Evolutionary conservation across 331 rosid species (phyloP), one percentile per base, ranked within the genome.

Genomic region (Malus hybrid): DNA sequence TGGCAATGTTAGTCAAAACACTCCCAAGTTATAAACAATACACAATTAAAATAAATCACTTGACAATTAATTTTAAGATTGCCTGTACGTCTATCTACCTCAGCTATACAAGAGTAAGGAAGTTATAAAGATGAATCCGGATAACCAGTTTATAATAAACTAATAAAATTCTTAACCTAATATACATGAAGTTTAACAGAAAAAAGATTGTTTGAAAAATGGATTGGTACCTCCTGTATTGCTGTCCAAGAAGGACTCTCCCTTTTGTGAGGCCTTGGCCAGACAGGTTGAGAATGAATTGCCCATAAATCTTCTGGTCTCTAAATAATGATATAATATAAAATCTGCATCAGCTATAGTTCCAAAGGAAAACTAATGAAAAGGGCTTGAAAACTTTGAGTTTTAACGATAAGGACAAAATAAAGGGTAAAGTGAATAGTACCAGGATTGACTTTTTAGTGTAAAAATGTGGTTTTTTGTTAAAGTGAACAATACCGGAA

Each of bases 231-330:
- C 97, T 90, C 82, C 77, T 81, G 86, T 81, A 94, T 90, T 78
- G 97, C 99, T 48, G 83, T 22, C 99, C 99, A 94, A 82, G 90
- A 85, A 83, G 93, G 75, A 82, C 79, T 90, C 18, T 85, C 74
- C 88, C 80, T 90, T 85, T 82, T 92, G 85, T 94, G 99, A 79
- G 99, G 97, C 82, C 81, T 87, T 57, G 97, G 99, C 33, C 78
- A 77, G 74, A 94, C 97, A 44, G 91, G 86, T 71, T 68, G 87
- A 71, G 97, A 90, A 87, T 94, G 94, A 77, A 90, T 75, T 84
- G 88, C 90, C 99, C 99, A 94, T 84, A 94, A 84, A 82, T 94
- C 95, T 53, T 90, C 96, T 70, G 97, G 99, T 83, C 80, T 92
- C 99, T 94, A 81, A 65, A 73, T 52, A 70, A 56, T 70, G 60